A percentile compares a stretch with the other conserved stretches of the same genome.
Conservation (phyloP, 257 asterid species). For the Petrea volubilis region DNA sequence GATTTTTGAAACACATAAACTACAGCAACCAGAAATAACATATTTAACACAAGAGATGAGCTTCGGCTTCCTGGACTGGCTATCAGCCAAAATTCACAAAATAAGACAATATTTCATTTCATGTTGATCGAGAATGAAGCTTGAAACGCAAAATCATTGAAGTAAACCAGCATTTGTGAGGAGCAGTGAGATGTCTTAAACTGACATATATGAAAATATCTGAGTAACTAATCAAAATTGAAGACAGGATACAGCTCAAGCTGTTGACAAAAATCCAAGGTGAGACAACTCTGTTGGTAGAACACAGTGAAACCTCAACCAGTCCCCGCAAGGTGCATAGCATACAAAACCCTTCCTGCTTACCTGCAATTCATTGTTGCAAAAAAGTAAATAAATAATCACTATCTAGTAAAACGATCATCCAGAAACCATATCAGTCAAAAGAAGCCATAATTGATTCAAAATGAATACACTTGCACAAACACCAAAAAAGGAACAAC, state of each 20-base stretch:
- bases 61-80: neutral
- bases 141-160: neutral
- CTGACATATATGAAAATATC: neutral
- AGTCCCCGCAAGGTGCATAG: slow-evolving; percentile 57
- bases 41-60: neutral
- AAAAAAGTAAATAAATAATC: neutral
- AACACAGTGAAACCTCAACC: slow-evolving; percentile 40
- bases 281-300: slow-evolving; percentile 30
- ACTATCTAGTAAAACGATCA: neutral
- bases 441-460: neutral
- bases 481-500: neutral
- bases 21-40: neutral
- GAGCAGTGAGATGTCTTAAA: neutral
- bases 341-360: slow-evolving; percentile 43
- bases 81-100: neutral
- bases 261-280: slow-evolving; percentile 62
- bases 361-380: slow-evolving; percentile 44
- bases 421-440: neutral
- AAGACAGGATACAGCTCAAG: slow-evolving; percentile 76
- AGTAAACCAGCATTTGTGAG: neutral
- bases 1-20: neutral
- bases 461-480: neutral
- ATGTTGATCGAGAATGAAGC: neutral
- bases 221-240: slow-evolving; percentile 1
- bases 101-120: neutral